Evolutionary conservation across 2,329 filamentous ascomycete genomes (phyloP).

Genomic region (Trichoderma breve): DNA sequence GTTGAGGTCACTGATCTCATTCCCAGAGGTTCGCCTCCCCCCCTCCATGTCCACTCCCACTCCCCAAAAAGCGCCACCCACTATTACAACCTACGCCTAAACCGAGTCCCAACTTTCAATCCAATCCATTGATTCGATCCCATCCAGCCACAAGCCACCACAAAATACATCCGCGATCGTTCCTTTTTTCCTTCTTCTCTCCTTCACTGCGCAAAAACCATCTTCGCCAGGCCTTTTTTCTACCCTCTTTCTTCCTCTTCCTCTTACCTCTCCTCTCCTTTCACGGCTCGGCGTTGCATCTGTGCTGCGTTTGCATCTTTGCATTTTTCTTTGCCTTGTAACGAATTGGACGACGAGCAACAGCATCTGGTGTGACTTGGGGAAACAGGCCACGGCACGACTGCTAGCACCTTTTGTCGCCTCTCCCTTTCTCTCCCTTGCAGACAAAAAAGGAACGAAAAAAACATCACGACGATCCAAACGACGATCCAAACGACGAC

Average conservation of each 20-base stretch:
- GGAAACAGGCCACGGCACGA: neutral
- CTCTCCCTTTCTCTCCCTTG: slow-evolving; percentile 11
- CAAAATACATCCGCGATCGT: slow-evolving; percentile 8
- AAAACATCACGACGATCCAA: neutral
- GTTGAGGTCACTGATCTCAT: neutral
- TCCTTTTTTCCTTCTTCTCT: slow-evolving; percentile 1
- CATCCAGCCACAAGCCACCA: slow-evolving; percentile 13
- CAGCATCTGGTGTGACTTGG: slow-evolving; percentile 2
- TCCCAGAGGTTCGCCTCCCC: neutral
- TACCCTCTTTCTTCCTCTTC: neutral
- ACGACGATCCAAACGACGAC: neutral
- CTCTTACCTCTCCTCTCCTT: neutral
- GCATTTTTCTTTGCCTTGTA: neutral
- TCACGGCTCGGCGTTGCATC: slow-evolving; percentile 6
- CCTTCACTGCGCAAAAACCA: neutral
- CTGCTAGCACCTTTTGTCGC: neutral
- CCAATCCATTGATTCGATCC: neutral
- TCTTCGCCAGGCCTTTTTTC: neutral
- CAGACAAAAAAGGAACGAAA: neutral
- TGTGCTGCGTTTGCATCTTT: slow-evolving; percentile 17
- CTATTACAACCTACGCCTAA: neutral
- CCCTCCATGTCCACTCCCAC: neutral
- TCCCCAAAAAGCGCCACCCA: slow-evolving; percentile 1
- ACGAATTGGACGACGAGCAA: slow-evolving; percentile 9
- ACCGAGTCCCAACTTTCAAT: neutral